Conservation (phyloP, 2,329 filamentous ascomycete genomes). For the Scopulariopsis brevicaulis region DNA sequence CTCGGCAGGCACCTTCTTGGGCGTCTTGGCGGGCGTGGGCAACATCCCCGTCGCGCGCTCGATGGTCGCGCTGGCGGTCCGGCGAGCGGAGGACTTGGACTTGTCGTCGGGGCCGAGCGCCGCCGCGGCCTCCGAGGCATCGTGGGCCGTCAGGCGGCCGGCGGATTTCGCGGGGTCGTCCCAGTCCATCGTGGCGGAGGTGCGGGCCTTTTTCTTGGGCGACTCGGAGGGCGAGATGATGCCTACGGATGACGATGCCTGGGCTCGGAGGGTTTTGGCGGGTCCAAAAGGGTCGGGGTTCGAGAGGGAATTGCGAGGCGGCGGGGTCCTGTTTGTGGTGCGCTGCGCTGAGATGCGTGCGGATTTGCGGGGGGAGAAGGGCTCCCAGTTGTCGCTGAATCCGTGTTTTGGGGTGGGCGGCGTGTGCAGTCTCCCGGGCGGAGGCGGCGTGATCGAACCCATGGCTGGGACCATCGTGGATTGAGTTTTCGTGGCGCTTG, state of each 20-base stretch:
- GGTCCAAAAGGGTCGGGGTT: slow-evolving; percentile 7
- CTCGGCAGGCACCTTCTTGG: slow-evolving; percentile 46
- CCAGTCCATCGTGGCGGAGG: slow-evolving; percentile 23
- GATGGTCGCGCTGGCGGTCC: slow-evolving; percentile 15
- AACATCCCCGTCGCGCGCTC: slow-evolving; percentile 43
- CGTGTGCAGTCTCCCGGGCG: slow-evolving; percentile 45
- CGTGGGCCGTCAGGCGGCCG: slow-evolving; percentile 26
- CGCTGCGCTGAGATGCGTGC: slow-evolving; percentile 47
- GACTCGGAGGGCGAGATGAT: slow-evolving; percentile 14
- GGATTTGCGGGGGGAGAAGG: slow-evolving; percentile 61
- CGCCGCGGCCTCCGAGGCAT: slow-evolving; percentile 28
- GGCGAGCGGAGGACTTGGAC: slow-evolving; percentile 9
- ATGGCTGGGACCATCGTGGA: slow-evolving; percentile 19
- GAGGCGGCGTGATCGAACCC: slow-evolving; percentile 46
- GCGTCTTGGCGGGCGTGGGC: slow-evolving; percentile 71
- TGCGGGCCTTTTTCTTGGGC: slow-evolving; percentile 13
- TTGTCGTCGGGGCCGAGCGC: slow-evolving; percentile 23
- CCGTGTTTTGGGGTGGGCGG: slow-evolving; percentile 60
- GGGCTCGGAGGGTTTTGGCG: slow-evolving; percentile 7
- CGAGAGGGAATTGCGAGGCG: slow-evolving; percentile 26
- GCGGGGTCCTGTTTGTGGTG: slow-evolving; percentile 40
- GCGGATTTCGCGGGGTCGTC: slow-evolving; percentile 16
- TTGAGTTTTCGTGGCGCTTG: background rate
- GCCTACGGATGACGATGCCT: slow-evolving; percentile 6
- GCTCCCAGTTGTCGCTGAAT: slow-evolving; percentile 57